phyloP scores from a whole-genome alignment of 2,329 filamentous ascomycete species.

The Cladophialophora psammophila region DNA sequence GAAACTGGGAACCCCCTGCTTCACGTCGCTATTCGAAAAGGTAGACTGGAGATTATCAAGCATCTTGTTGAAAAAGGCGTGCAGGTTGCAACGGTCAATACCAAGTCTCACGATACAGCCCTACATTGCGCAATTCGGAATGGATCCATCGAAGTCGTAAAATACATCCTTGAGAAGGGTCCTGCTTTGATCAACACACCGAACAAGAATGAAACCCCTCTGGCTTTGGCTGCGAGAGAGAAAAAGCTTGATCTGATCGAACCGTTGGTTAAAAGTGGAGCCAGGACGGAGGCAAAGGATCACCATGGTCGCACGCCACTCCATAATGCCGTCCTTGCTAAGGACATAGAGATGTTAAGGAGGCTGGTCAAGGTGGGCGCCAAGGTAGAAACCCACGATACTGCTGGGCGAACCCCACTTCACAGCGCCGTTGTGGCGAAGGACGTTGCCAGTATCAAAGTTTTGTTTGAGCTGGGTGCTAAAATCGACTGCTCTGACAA shows the following conservation, averaged over 20 bases:
- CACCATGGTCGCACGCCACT: slow-evolving; percentile 14
- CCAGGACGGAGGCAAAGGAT: background rate
- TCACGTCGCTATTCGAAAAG: background rate
- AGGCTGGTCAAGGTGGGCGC: slow-evolving; percentile 15
- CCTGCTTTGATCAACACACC: background rate
- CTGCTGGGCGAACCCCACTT: slow-evolving; percentile 16
- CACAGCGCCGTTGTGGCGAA: slow-evolving; percentile 17
- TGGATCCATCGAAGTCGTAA: slow-evolving; percentile 4
- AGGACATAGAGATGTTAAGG: slow-evolving; percentile 7
- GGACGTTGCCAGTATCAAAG: slow-evolving; percentile 5
- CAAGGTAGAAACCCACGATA: slow-evolving; percentile 3
- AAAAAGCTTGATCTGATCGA: background rate
- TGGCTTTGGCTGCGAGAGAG: background rate
- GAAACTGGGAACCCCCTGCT: slow-evolving; percentile 2
- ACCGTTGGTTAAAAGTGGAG: background rate
- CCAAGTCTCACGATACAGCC: slow-evolving; percentile 2
- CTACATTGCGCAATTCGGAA: slow-evolving; percentile 13
- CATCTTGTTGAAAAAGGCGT: background rate
- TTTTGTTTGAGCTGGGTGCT: slow-evolving; percentile 14
- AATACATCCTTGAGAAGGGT: background rate
- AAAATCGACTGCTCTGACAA: slow-evolving; percentile 19
- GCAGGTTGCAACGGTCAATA: background rate
- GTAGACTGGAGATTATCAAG: background rate
- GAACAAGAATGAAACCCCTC: background rate
- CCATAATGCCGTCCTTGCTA: slow-evolving; percentile 16